These are phyloP conservation scores for Acanthamoeba healyi DNA, from an alignment of 208 protist species.

Conservation along the genomic window DNA sequence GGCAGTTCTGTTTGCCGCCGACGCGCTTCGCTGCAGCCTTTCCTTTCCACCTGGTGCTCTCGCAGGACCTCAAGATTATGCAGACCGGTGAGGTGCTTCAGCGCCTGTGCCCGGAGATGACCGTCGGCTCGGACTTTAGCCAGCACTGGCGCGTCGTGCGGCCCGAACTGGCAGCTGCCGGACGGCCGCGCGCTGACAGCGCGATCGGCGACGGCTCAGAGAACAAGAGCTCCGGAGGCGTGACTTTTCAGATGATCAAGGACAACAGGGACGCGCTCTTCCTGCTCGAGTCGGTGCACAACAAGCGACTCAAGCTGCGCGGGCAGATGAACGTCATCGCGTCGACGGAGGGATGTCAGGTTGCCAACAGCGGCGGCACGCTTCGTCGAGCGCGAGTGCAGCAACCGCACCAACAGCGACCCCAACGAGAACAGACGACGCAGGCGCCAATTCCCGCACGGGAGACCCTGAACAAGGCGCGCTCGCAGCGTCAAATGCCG, in stretches of 20 bases:
- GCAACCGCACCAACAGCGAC: background rate
- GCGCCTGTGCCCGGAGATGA: constrained; percentile 5
- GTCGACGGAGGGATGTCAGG: background rate
- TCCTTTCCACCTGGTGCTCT: constrained; percentile 4
- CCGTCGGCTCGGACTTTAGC: background rate
- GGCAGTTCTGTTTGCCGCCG: constrained; percentile 19
- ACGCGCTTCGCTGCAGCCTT: background rate
- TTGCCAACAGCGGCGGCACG: background rate
- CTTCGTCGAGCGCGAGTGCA: background rate
- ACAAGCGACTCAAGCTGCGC: background rate
- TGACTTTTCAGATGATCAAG: background rate
- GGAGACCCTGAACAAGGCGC: too few relatives aligned
- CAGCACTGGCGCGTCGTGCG: background rate
- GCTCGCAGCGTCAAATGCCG: too few relatives aligned
- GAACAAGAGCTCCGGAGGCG: background rate
- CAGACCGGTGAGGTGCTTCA: background rate
- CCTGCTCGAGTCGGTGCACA: background rate
- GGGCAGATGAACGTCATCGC: constrained; percentile 1
- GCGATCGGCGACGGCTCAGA: background rate
- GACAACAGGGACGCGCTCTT: background rate
- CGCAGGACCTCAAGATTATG: constrained; percentile 23
- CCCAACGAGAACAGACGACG: too few relatives aligned
- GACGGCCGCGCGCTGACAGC: background rate
- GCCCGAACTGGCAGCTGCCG: background rate
- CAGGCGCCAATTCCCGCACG: too few relatives aligned